These are phyloP conservation scores for Abortiporus biennis DNA, from an alignment of 1,284 basidiomycete species.

Conservation along the genomic window DNA sequence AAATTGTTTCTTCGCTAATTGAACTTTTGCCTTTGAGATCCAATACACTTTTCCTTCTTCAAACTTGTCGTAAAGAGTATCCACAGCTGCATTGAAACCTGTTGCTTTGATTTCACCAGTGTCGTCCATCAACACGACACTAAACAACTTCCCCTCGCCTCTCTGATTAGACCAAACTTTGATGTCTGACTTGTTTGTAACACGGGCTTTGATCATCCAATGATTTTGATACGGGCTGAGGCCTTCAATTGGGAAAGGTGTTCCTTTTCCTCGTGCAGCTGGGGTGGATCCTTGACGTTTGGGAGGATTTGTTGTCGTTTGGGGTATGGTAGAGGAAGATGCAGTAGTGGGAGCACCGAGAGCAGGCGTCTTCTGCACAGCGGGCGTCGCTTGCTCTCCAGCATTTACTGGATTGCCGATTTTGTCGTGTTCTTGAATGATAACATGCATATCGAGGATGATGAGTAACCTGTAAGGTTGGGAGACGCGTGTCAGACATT, in stretches of 20 bases:
- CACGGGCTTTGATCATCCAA: slow-evolving; percentile 97
- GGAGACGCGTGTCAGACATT: slow-evolving; percentile 8
- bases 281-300: slow-evolving; percentile 20
- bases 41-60: slow-evolving; percentile 94
- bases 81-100: slow-evolving; percentile 90
- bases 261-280: slow-evolving; percentile 13
- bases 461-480: slow-evolving; percentile 68
- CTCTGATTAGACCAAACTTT: slow-evolving; percentile 81
- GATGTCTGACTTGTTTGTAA: slow-evolving; percentile 88
- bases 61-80: slow-evolving; percentile 78
- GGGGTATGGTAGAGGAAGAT: slow-evolving; percentile 19
- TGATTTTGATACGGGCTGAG: slow-evolving; percentile 98
- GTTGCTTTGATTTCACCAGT: slow-evolving; percentile 91
- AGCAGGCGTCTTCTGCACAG: slow-evolving; percentile 17
- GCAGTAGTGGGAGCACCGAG: slow-evolving; percentile 19
- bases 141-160: slow-evolving; percentile 96
- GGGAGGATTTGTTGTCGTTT: slow-evolving; percentile 12
- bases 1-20: slow-evolving; percentile 98
- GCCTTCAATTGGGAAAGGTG: slow-evolving; percentile 83
- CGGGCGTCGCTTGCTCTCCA: slow-evolving; percentile 13
- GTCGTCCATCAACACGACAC: slow-evolving; percentile 91
- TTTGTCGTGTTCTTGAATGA: slow-evolving; percentile 53
- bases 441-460: slow-evolving; percentile 66
- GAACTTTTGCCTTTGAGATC: slow-evolving; percentile 86
- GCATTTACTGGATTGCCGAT: slow-evolving; percentile 61